phyloP scores from a whole-genome alignment of 441 rosid species.

The Corymbia calophylla region DNA sequence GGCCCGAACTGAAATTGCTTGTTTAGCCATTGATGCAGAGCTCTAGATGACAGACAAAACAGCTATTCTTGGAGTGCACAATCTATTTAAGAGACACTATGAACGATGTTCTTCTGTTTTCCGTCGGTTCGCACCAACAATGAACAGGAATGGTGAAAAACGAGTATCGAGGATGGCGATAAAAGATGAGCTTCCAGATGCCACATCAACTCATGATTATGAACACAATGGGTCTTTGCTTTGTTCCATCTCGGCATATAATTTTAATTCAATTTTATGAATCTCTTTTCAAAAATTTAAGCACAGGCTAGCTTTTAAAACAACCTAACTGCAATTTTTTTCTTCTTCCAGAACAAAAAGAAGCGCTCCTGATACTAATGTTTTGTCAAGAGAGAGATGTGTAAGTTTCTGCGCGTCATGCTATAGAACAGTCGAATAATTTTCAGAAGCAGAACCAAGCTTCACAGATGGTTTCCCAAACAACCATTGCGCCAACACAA shows the following conservation, averaged over 20 bases:
- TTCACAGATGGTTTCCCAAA: too few species aligned
- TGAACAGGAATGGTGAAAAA: background rate
- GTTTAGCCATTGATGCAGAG: background rate
- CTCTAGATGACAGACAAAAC: background rate
- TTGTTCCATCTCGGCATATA: background rate
- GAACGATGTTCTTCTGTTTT: background rate
- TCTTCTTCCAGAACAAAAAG: background rate
- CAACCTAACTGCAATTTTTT: background rate
- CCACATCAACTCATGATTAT: background rate
- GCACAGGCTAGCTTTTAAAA: background rate
- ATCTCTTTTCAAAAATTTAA: background rate
- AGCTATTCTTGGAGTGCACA: background rate
- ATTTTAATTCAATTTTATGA: background rate
- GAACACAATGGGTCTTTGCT: background rate
- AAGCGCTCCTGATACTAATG: background rate
- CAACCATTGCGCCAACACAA: too few species aligned
- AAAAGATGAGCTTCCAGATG: background rate
- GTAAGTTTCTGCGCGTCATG: too few species aligned
- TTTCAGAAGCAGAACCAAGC: too few species aligned
- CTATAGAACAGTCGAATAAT: too few species aligned
- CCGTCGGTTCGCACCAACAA: accelerated
- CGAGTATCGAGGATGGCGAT: background rate
- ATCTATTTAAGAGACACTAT: background rate
- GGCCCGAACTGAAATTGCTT: background rate
- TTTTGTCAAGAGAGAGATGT: too few species aligned